Evolutionary conservation across 2,329 filamentous ascomycete genomes (phyloP).

Genomic region (Aspergillus spinulosporus): DNA sequence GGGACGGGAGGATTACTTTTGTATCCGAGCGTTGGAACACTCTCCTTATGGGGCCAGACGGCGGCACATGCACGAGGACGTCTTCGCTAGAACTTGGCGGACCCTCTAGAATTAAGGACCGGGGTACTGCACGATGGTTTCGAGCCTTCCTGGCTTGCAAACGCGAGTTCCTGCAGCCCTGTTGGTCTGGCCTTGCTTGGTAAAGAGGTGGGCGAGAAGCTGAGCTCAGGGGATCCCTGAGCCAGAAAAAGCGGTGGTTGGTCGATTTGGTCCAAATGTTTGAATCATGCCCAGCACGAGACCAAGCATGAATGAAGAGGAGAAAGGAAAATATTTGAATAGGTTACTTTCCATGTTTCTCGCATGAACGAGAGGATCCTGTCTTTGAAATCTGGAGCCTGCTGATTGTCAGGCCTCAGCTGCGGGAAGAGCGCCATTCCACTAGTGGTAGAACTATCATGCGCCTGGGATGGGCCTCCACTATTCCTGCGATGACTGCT

Average conservation of each 20-base stretch:
- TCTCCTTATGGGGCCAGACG: slow-evolving; percentile 1
- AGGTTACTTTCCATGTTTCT: not conserved
- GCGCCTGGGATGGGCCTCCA: not conserved
- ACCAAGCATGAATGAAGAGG: not conserved
- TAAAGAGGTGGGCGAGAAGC: slow-evolving; percentile 2
- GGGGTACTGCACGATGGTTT: slow-evolving; percentile 8
- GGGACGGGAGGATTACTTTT: slow-evolving; percentile 1
- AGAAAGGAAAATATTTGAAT: not conserved
- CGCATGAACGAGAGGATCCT: not conserved
- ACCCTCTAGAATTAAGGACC: slow-evolving; percentile 5
- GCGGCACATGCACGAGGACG: slow-evolving; percentile 13
- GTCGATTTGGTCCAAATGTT: slow-evolving; percentile 8
- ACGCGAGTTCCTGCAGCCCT: slow-evolving; percentile 19
- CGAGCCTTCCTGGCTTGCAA: slow-evolving; percentile 3
- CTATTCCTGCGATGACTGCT: not conserved
- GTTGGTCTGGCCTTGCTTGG: not conserved
- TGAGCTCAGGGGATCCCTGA: not conserved
- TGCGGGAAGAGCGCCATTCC: slow-evolving; percentile 15
- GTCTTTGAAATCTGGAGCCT: not conserved
- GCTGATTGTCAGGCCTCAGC: slow-evolving; percentile 7
- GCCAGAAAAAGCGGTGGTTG: slow-evolving; percentile 15
- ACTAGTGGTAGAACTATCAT: slow-evolving; percentile 3
- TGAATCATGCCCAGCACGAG: not conserved
- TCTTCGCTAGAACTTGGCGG: slow-evolving; percentile 2
- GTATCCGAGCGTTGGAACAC: slow-evolving; percentile 1